Percentiles rank a stretch among this genome's conserved stretches.
These are phyloP conservation scores for Nemophila menziesii DNA, from an alignment of 257 asterid genomes.

Conservation along the genomic window DNA sequence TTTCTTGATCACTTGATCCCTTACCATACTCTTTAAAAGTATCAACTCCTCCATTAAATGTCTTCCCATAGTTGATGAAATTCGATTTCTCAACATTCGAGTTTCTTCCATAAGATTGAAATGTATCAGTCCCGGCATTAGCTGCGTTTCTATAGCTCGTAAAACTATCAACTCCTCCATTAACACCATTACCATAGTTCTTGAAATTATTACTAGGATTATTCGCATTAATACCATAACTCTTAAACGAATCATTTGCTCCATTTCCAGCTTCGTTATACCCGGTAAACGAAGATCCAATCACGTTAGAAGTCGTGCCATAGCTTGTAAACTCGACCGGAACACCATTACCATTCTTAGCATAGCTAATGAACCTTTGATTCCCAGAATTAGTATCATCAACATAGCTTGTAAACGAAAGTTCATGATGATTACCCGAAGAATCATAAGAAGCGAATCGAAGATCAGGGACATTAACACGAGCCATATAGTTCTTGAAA, in stretches of 20 bases:
- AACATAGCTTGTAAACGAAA: slow-evolving; percentile 43
- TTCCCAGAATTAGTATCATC: slow-evolving; percentile 67
- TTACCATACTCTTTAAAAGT: slow-evolving; percentile 61
- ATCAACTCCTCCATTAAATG: slow-evolving; percentile 60
- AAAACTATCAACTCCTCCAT: slow-evolving; percentile 41
- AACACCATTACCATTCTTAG: slow-evolving; percentile 45
- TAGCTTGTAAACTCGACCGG: slow-evolving; percentile 51
- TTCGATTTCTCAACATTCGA: slow-evolving; percentile 36
- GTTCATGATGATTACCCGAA: slow-evolving; percentile 42
- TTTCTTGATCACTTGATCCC: slow-evolving; percentile 29
- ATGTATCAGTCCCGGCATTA: slow-evolving; percentile 54
- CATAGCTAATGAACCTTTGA: slow-evolving; percentile 46
- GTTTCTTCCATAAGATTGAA: slow-evolving; percentile 47
- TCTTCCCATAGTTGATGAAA: slow-evolving; percentile 63
- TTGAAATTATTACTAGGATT: slow-evolving; percentile 59
- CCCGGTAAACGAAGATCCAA: slow-evolving; percentile 50
- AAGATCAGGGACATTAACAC: slow-evolving; percentile 71
- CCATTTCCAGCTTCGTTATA: slow-evolving; percentile 51
- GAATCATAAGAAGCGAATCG: slow-evolving; percentile 58
- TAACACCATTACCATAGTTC: slow-evolving; percentile 53
- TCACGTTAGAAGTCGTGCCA: slow-evolving; percentile 55
- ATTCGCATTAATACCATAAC: slow-evolving; percentile 45
- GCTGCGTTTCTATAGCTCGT: slow-evolving; percentile 50
- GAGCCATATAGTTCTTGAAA: slow-evolving; percentile 46
- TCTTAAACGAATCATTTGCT: slow-evolving; percentile 69